These are phyloP conservation scores for Hypoxylon sp. DNA, from an alignment of 2,329 filamentous ascomycete genomes.

Conservation along the genomic window DNA sequence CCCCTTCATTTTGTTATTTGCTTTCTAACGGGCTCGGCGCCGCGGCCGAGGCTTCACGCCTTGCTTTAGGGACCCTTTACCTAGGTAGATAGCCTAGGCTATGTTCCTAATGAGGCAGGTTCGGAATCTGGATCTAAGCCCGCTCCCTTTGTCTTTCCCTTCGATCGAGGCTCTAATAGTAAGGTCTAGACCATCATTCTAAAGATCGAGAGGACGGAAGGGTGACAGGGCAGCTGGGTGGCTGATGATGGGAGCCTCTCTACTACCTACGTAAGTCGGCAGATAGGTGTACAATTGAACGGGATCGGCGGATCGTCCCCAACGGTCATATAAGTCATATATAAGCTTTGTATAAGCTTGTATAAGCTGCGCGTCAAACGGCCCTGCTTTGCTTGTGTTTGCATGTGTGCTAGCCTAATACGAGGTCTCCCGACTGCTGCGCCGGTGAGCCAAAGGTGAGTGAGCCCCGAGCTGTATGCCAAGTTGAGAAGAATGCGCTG, in stretches of 20 bases:
- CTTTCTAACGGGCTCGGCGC: constrained; percentile 12
- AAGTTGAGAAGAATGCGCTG: not conserved
- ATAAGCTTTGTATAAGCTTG: constrained; percentile 8
- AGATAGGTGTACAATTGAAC: not conserved
- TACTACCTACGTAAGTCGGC: constrained; percentile 4
- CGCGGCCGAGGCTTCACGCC: constrained; percentile 3
- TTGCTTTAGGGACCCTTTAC: not conserved
- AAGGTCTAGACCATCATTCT: not conserved
- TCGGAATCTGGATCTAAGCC: constrained; percentile 12
- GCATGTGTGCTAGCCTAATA: constrained; percentile 16
- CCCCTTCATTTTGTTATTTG: constrained; percentile 10
- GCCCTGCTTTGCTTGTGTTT: not conserved
- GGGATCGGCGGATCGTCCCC: not conserved
- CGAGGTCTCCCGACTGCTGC: constrained; percentile 20
- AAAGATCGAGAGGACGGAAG: not conserved
- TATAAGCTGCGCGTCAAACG: not conserved
- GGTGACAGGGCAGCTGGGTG: not conserved
- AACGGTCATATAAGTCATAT: not conserved
- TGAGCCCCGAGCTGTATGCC: constrained; percentile 1
- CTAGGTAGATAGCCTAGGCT: not conserved
- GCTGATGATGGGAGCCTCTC: not conserved
- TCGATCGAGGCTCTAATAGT: not conserved
- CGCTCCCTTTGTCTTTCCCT: not conserved
- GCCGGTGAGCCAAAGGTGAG: constrained; percentile 34
- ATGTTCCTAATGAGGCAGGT: constrained; percentile 16